These are phyloP conservation scores for Sarocladiaceae sp. DNA, from an alignment of 2,329 filamentous ascomycete species.

Conservation along the genomic window DNA sequence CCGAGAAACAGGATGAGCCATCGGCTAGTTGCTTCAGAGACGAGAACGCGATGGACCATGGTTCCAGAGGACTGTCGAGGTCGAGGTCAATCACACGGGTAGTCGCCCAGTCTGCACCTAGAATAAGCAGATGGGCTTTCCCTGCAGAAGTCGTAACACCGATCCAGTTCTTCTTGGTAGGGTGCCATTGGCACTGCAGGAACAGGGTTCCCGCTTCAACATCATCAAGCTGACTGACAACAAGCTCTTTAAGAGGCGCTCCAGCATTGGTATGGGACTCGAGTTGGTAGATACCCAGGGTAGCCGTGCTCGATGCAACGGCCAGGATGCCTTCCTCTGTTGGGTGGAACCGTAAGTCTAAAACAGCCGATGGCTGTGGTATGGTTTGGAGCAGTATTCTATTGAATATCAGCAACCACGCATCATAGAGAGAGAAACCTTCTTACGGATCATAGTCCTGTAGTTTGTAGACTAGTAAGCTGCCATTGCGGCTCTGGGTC, in stretches of 20 bases:
- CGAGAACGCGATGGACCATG: slow-evolving; percentile 68
- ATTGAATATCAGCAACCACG: not conserved
- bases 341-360: slow-evolving; percentile 80
- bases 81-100: slow-evolving; percentile 30
- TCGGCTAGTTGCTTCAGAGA: slow-evolving; percentile 19
- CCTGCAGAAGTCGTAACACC: slow-evolving; percentile 71
- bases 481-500: slow-evolving; percentile 66
- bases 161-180: slow-evolving; percentile 47
- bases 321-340: slow-evolving; percentile 55
- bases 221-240: slow-evolving; percentile 11
- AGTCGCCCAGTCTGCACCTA: slow-evolving; percentile 39
- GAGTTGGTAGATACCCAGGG: slow-evolving; percentile 56
- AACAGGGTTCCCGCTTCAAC: slow-evolving; percentile 60
- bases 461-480: slow-evolving; percentile 63
- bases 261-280: not conserved
- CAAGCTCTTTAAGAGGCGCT: slow-evolving; percentile 35
- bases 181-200: slow-evolving; percentile 72
- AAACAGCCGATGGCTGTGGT: slow-evolving; percentile 65
- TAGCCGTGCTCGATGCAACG: slow-evolving; percentile 73
- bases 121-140: slow-evolving; percentile 51
- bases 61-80: slow-evolving; percentile 57
- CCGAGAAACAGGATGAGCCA: slow-evolving; percentile 21
- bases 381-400: slow-evolving; percentile 47
- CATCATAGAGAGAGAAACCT: not conserved
- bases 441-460: slow-evolving; percentile 52